phyloP scores from a whole-genome alignment of 1,284 basidiomycete species.

The Ustilago curta region DNA sequence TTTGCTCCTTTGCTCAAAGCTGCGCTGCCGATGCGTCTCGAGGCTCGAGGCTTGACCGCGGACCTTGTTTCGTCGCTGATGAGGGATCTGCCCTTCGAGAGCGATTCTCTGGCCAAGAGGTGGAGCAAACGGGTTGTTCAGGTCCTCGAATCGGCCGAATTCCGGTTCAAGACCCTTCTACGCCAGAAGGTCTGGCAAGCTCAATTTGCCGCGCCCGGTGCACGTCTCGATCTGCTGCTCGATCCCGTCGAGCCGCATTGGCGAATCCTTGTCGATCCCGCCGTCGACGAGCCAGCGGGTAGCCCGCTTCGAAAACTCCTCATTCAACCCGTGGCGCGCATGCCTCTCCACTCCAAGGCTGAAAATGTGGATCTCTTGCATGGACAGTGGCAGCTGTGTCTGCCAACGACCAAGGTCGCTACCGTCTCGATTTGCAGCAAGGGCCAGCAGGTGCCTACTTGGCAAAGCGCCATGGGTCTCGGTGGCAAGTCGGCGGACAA shows the following conservation, averaged over 20 bases:
- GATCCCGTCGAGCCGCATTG: conserved; percentile 84
- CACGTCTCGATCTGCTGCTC: conserved; percentile 81
- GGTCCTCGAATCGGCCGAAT: conserved; percentile 72
- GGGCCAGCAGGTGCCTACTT: conserved; percentile 82
- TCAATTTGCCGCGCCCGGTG: conserved; percentile 80
- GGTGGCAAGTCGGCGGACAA: conserved; percentile 77
- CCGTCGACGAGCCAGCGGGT: conserved; percentile 79
- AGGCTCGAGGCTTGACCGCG: conserved; percentile 56
- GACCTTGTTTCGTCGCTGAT: conserved; percentile 75
- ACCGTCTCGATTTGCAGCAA: conserved; percentile 76
- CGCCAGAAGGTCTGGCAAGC: conserved; percentile 88
- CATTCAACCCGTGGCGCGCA: conserved; percentile 81
- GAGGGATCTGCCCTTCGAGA: conserved; percentile 49
- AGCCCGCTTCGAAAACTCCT: conserved; percentile 82
- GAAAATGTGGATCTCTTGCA: conserved; percentile 73
- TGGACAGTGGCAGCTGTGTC: conserved; percentile 84
- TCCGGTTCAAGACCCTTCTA: conserved; percentile 55
- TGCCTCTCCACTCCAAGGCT: conserved; percentile 71
- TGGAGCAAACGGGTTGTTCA: conserved; percentile 80
- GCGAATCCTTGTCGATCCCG: conserved; percentile 78
- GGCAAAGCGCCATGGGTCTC: conserved; percentile 87
- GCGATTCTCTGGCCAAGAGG: conserved; percentile 74
- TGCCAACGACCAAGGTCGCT: conserved; percentile 77
- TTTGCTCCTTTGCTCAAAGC: conserved; percentile 82
- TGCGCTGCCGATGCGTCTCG: conserved; percentile 85